Conservation (phyloP, 108 stramenopile species). For the Cyclostephanos tholiformis region DNA sequence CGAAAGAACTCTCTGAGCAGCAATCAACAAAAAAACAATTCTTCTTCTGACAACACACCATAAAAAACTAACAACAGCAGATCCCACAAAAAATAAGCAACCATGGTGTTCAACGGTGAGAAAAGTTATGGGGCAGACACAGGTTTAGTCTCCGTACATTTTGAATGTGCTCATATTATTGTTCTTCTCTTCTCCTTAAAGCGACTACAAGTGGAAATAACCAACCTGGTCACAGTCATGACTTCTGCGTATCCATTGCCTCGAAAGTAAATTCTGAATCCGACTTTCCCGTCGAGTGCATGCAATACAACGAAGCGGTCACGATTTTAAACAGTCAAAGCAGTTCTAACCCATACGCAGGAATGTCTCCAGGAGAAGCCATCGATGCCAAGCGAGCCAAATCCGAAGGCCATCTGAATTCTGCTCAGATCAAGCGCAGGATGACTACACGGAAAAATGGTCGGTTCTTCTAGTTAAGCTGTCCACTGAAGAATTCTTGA, state of each 20-base stretch:
- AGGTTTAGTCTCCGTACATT: too few relatives aligned
- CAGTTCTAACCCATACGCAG: background rate
- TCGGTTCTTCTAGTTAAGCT: constrained; percentile 3
- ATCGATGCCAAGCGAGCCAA: constrained; percentile 39
- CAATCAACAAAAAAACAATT: too few relatives aligned
- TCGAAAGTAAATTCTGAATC: background rate
- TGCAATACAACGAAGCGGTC: constrained; percentile 8
- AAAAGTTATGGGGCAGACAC: too few relatives aligned
- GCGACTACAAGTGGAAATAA: constrained; percentile 9
- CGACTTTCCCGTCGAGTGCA: constrained; percentile 3
- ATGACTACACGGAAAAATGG: constrained; percentile 41
- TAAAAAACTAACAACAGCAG: too few relatives aligned
- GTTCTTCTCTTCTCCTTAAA: too few relatives aligned
- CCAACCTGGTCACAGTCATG: constrained; percentile 13
- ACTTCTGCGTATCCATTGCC: constrained; percentile 1
- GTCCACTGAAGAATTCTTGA: background rate
- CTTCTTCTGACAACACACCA: too few relatives aligned
- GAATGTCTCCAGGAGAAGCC: constrained; percentile 17
- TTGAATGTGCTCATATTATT: too few relatives aligned
- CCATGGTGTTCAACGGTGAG: too few relatives aligned
- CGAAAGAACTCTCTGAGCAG: too few relatives aligned
- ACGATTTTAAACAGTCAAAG: background rate
- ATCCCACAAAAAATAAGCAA: too few relatives aligned
- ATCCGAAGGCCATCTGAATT: constrained; percentile 35
- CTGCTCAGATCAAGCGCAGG: constrained; percentile 42